Base-by-base conservation (phyloP, 1,284 basidiomycete genomes). In the Moesziomyces sp. region DNA sequence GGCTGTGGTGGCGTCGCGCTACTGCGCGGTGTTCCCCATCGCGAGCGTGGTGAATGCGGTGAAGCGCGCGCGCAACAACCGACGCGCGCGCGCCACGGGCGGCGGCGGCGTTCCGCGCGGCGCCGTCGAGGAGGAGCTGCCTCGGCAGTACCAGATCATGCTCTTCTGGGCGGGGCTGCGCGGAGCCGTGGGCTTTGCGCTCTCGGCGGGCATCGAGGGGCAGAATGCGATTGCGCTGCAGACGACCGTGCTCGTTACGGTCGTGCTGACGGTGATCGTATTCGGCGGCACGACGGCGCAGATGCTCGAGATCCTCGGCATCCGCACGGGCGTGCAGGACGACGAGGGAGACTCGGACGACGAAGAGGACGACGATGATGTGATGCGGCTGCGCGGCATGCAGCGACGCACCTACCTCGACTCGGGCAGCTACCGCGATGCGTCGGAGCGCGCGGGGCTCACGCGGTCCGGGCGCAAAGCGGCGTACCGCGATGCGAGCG, bases 301-400 rank as follows among this genome's bases (percentile, higher is more conserved):
- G 60, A 99, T 99, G 97, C 88, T 99, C 46, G 94, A 98, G 80
- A 90, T 99, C 10, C 88, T 98, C n/a, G 95, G 96, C 1, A 98
- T 99, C 75, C 87, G 93, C 10, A 97, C 94, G 0, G 95, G 96
- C 0, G 93, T 99, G 0, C 81, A 85, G 52, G 85, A 86, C 57
- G 95, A 97, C 78, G 94, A 97, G 72, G 94, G 94, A 33, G 78
- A 80, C 10, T 80, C 78, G 30, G 78, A 80, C 53, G 78, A 80
- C 13, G 78, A 80, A 16, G 74, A 78, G 42, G 71, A 52, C 33
- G 61, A 77, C 28, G 66, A 68, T 8, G 66, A 68, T 19, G 61
- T 38, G 35, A 68, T 71, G 67, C 62, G 63, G 1, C 44, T 75
- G 18, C 44, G 67, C 28, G 73, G 67, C 2, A 53, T 75, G 43